Base-by-base conservation (phyloP, 768 basidiomycete species). In the Kwoniella bestiolae region DNA sequence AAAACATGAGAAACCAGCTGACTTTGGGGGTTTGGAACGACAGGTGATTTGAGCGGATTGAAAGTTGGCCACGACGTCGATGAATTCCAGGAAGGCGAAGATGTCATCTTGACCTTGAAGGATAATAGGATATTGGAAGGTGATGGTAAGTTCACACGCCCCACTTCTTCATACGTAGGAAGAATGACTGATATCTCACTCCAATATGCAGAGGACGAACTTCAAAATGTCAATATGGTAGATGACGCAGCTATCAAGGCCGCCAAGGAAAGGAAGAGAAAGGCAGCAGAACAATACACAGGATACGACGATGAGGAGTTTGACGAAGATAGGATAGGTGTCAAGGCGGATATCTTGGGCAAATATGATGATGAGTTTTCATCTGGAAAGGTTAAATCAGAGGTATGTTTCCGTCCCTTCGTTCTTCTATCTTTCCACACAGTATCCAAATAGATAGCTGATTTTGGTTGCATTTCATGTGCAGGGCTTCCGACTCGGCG, bases 281-380 rank as follows among this genome's bases (percentile, higher is more conserved):
- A 96, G 82, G 92, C 90, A 49, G 93, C 95, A 83, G 78, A 75
- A 12, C 90, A 91, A 76, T 98, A 97, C 77, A 94, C 92, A 0
- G 94, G 94, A 16, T 95, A 91, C 78, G 94, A 99, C 73, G 95
- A 98, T 73, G 94, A 95, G 4, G 96, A 98, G 76, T 97, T 98
- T 70, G 84, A 79, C n/a, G 87, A 86, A 56, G 63, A 64, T 32
- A 68, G 75, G 41, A 72, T 77, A 5, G 91, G 91, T n/a, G 85
- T 88, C 85, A 94, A 91, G 77, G 86, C 88, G 28, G 86, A 91
- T 29, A 84, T 98, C 32, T 82, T 99, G 57, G 86, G 91, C 21
- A 98, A 98, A 80, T 98, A 98, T 74, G 95, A 98, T 71, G 92
- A 96, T 72, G 90, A 90, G 57, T 83, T 97, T 67, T 88, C 91